phyloP scores from a whole-genome alignment of 305 asterid genomes.

The Solanum aculeatissimum region DNA sequence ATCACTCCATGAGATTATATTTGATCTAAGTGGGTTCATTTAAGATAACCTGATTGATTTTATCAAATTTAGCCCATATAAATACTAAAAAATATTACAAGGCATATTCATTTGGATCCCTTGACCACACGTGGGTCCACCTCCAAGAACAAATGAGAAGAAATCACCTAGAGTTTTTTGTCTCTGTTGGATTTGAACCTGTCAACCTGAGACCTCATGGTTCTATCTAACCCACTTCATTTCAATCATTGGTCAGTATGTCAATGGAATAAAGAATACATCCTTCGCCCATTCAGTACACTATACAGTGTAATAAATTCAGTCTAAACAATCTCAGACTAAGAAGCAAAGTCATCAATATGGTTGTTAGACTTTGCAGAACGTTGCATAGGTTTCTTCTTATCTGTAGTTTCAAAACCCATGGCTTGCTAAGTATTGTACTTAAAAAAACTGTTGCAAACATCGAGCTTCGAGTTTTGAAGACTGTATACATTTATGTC shows the following conservation, averaged over 20 bases:
- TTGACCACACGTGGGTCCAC: too few species aligned
- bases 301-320: background rate
- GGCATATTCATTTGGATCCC: too few species aligned
- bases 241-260: background rate
- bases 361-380: background rate
- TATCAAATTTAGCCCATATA: too few species aligned
- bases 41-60: too few species aligned
- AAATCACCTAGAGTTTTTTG: too few species aligned
- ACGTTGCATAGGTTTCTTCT: background rate
- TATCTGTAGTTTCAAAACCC: background rate
- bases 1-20: too few species aligned
- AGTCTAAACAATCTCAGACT: background rate
- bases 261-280: background rate
- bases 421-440: background rate
- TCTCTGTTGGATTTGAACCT: too few species aligned
- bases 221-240: too few species aligned
- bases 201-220: too few species aligned
- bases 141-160: too few species aligned
- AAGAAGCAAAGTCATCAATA: background rate
- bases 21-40: too few species aligned
- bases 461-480: background rate
- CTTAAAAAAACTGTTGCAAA: background rate
- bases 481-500: background rate
- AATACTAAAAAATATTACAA: too few species aligned
- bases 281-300: background rate